Evolutionary conservation across 2,329 filamentous ascomycete species (phyloP), one percentile per base, ranked within the genome.

Genomic region (Hypoxylon sp.): DNA sequence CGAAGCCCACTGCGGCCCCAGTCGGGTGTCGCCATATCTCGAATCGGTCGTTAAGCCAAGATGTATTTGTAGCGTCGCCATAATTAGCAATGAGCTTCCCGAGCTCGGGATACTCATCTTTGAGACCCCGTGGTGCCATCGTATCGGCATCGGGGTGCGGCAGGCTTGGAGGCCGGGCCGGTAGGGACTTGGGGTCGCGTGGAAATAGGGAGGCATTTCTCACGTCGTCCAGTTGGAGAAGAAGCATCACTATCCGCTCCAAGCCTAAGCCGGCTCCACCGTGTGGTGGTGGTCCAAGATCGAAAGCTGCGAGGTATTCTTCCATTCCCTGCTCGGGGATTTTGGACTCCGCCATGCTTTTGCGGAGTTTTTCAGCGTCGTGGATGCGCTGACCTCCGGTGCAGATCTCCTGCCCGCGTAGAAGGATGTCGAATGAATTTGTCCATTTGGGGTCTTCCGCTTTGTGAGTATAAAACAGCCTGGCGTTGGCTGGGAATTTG

Each of bases 21-120:
- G 88, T 93, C 23, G 81, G 74, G 67, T 96, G 90, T 19, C 91
- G 86, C 90, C 91, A 97, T 46, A 96, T 86, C 65, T 90, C 80
- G 69, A 91, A 96, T 5, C 91, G 86, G 5, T 91, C 89, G 69
- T 97, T 92, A 6, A 94, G 82, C 91, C 91, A 97, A 0, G 91
- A 94, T 0, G 92, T 97, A 66, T 96, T 94, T 37, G 90, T 91
- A 1, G 92, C 91, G 70, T 96, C 92, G 57, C 92, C 92, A 63
- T 97, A 97, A 71, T 97, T 97, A 67, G 90, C 91, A 69, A 96
- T 91, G 29, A 96, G 84, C 67, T 96, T 88, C 68, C 91, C 90
- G 5, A 97, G 69, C 0, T 89, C 79, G 41, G 91, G 91, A 44
- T 88, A 75, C 40, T 85, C 78, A 7, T 71, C 81, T 66, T 75